phyloP scores from a whole-genome alignment of 495 filamentous ascomycete genomes.

The Aspergillus ellipticus region DNA sequence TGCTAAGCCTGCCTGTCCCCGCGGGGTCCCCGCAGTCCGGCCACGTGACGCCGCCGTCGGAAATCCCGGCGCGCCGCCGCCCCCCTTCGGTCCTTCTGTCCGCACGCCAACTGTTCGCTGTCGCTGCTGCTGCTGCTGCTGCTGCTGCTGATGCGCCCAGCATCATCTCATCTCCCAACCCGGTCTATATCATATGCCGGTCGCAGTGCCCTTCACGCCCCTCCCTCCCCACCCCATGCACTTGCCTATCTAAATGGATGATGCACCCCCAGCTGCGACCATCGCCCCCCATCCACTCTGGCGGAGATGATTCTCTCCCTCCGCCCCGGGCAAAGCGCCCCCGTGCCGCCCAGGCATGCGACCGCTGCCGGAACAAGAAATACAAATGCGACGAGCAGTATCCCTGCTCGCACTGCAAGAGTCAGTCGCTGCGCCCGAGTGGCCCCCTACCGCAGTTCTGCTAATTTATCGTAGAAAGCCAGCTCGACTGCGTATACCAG shows the following conservation, averaged over 20 bases:
- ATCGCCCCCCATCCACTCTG: slow-evolving; percentile 9
- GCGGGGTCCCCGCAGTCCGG: too few species aligned
- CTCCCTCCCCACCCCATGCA: background rate
- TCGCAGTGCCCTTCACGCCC: background rate
- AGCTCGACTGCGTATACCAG: slow-evolving; percentile 33
- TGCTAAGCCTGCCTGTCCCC: too few species aligned
- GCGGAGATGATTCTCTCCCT: slow-evolving; percentile 17
- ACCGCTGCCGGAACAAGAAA: slow-evolving; percentile 40
- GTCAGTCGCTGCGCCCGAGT: slow-evolving; percentile 15
- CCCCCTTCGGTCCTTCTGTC: too few species aligned
- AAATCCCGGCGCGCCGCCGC: too few species aligned
- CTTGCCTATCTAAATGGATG: slow-evolving; percentile 13
- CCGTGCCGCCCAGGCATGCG: slow-evolving; percentile 40
- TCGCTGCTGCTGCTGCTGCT: too few species aligned
- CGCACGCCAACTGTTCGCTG: too few species aligned
- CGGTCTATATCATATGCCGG: background rate
- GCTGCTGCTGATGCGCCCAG: too few species aligned
- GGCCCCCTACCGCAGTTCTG: background rate
- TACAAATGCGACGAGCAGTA: slow-evolving; percentile 45
- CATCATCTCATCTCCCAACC: background rate
- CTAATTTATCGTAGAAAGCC: slow-evolving; percentile 22
- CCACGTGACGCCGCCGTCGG: too few species aligned
- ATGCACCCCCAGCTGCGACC: slow-evolving; percentile 15
- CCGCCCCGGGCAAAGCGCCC: slow-evolving; percentile 34
- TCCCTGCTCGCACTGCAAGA: slow-evolving; percentile 40